Evolutionary conservation across 352 stramenopile species (phyloP).

Genomic region (Phytophthora lateralis): DNA sequence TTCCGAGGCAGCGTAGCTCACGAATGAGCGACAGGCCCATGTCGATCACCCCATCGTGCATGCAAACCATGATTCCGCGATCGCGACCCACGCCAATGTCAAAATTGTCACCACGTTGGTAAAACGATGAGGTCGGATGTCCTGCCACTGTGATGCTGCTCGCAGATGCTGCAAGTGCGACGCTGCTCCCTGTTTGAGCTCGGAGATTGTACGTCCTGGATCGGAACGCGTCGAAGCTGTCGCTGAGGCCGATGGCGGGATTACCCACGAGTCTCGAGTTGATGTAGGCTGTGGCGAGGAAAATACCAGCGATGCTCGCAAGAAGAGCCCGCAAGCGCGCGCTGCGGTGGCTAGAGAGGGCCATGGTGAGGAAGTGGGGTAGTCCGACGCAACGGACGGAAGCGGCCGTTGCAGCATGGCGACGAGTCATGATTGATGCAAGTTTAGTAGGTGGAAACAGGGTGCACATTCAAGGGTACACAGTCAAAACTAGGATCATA

Average conservation of each 20-base stretch:
- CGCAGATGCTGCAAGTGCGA: background rate
- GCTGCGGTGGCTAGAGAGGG: background rate
- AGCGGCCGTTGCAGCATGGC: too few relatives aligned
- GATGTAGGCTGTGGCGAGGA: slow-evolving; percentile 27
- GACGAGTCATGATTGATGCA: too few relatives aligned
- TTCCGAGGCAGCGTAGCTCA: slow-evolving; percentile 28
- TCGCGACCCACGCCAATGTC: slow-evolving; percentile 22
- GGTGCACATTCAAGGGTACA: too few relatives aligned
- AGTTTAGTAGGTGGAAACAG: too few relatives aligned
- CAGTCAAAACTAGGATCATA: background rate
- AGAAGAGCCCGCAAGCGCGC: slow-evolving; percentile 11
- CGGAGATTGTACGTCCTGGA: slow-evolving; percentile 20
- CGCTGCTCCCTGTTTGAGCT: background rate
- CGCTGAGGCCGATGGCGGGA: slow-evolving; percentile 18
- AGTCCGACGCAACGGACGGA: background rate
- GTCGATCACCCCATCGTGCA: slow-evolving; percentile 41
- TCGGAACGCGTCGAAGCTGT: slow-evolving; percentile 27
- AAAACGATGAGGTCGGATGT: slow-evolving; percentile 20
- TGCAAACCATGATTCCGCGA: slow-evolving; percentile 27
- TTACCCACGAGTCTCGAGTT: slow-evolving; percentile 23
- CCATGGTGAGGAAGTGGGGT: slow-evolving; percentile 1
- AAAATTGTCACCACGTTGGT: slow-evolving; percentile 24
- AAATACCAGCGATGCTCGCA: slow-evolving; percentile 21
- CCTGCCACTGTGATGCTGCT: background rate
- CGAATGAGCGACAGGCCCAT: slow-evolving; percentile 49